Percentiles rank a stretch among this genome's conserved stretches.
These are phyloP conservation scores for Nicotiana tomentosiformis DNA, from an alignment of 257 asterid species.

Conservation along the genomic window DNA sequence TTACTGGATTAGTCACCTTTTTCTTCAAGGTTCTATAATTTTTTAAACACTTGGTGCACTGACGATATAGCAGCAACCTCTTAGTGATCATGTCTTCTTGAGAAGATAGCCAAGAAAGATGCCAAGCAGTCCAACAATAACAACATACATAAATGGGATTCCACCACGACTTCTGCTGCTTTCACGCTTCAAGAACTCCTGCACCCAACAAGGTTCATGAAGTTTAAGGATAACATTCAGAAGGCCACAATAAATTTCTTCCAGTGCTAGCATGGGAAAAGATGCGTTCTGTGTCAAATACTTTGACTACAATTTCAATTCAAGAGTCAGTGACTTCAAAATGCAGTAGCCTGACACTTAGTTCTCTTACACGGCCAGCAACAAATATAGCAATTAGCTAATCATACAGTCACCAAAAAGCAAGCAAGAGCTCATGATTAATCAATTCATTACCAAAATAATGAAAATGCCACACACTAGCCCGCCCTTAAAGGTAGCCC, in stretches of 20 bases:
- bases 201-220: constrained; percentile 14
- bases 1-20: constrained; percentile 25
- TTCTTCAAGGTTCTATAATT: constrained; percentile 31
- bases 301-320: not conserved
- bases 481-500: not conserved
- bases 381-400: not conserved
- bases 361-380: not conserved
- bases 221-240: not conserved
- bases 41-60: constrained; percentile 24
- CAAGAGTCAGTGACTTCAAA: not conserved
- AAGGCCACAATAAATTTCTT: not conserved
- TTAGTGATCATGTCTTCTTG: constrained; percentile 48
- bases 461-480: not conserved
- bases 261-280: not conserved
- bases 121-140: constrained; percentile 65
- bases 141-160: constrained; percentile 56
- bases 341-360: not conserved
- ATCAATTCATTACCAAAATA: not conserved
- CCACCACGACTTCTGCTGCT: constrained; percentile 51
- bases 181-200: constrained; percentile 76
- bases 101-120: constrained; percentile 68
- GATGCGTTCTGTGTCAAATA: not conserved
- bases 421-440: not conserved
- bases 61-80: constrained; percentile 15
- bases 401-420: not conserved